Base-by-base conservation (phyloP, 257 asterid species). In the Schizonepeta tenuifolia region DNA sequence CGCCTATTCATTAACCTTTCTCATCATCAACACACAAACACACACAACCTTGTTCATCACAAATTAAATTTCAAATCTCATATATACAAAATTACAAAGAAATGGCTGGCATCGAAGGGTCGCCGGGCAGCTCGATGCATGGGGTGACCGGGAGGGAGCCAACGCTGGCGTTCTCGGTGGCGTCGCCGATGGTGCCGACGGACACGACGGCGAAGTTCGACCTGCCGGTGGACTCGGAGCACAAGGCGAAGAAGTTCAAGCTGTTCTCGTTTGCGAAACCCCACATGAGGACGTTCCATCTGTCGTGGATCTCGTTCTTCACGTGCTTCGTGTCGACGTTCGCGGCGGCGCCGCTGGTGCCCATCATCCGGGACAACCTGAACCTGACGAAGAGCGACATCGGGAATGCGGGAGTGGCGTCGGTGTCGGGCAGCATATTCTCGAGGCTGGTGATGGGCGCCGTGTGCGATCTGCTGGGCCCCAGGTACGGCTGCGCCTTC, bases 391-490 rank as follows among this genome's bases (percentile, higher is more conserved):
- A 79, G 57, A 56, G 71, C 20, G 93, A 87, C 44, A 58, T 87
- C 6, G 93, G 93, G 6, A 87, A 87, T 8, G 89, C 86, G 0
- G 93, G 93, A 0, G 92, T 87, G 6, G 92, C 92, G 8, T 87
- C 92, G 0, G 89, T 87, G 1, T 87, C 92, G 0, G 92, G 93
- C 0, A 87, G 93, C 56, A 85, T 87, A 5, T 72, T 87, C 7
- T 87, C 93, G 58, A 83, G 90, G 87, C 90, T 87, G 35, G 78
- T 51, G 24, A 87, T 87, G 93, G 93, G 90, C 13, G 93, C 86
- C 0, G 78, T 84, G 0, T 88, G 89, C 49, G 89, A 84, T 24
- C 65, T 86, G 10, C 9, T 87, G n/a, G 93, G 93, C 0, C 90
- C 93, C 0, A 65, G 90, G 10, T 87, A 88, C 14, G 95, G 95